phyloP scores from a whole-genome alignment of 352 stramenopile species.

The Phytophthora pisi region DNA sequence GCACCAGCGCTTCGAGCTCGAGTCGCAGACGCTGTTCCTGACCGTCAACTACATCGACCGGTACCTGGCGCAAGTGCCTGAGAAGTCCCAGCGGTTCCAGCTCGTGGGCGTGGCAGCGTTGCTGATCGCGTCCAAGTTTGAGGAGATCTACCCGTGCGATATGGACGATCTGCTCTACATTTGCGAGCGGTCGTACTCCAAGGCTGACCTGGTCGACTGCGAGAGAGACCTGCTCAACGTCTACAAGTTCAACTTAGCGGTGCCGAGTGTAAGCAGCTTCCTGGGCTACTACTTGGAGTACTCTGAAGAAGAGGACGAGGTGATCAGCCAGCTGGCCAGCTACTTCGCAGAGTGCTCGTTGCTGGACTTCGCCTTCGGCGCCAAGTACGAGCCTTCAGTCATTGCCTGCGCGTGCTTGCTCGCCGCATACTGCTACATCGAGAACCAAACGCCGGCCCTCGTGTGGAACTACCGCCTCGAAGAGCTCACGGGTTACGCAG shows the following conservation, averaged over 20 bases:
- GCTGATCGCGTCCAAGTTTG: constrained; percentile 98
- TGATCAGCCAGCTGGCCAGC: constrained; percentile 48
- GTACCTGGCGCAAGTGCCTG: constrained; percentile 90
- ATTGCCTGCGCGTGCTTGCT: constrained; percentile 59
- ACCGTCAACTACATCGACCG: constrained; percentile 99
- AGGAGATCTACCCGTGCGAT: constrained; percentile 99
- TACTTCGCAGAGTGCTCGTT: constrained; percentile 70
- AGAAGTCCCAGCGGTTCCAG: constrained; percentile 96
- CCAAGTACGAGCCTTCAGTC: constrained; percentile 55
- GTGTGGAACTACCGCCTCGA: constrained; percentile 54
- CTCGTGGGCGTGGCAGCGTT: constrained; percentile 97
- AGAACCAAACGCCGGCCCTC: constrained; percentile 45
- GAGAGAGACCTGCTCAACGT: constrained; percentile 96
- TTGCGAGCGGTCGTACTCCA: constrained; percentile 96
- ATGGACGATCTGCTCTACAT: constrained; percentile 98
- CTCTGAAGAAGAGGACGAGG: constrained; percentile 46
- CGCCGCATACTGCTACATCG: constrained; percentile 52
- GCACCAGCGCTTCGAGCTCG: constrained; percentile 98
- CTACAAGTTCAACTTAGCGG: constrained; percentile 97
- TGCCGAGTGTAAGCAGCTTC: constrained; percentile 95
- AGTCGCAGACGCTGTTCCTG: constrained; percentile 97
- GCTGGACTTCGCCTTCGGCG: constrained; percentile 56
- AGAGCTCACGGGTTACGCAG: constrained; percentile 53
- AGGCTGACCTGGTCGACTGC: constrained; percentile 68
- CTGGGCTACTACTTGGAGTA: constrained; percentile 94